Evolutionary conservation across 768 basidiomycete genomes (phyloP), one percentile per base, ranked within the genome.

Genomic region (Trametes elegans): DNA sequence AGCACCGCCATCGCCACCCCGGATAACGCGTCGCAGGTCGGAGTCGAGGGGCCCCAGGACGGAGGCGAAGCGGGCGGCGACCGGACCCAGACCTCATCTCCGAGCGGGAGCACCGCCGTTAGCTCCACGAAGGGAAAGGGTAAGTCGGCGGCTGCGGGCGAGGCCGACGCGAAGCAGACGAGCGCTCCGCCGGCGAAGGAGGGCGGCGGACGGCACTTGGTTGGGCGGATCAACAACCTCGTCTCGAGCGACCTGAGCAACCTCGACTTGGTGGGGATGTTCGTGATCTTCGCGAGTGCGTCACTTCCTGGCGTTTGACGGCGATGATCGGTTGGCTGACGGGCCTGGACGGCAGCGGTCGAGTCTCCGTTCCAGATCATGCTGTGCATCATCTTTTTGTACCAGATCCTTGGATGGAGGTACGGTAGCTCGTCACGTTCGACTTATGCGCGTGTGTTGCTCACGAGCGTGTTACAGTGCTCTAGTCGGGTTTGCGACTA

Each of bases 151-250:
- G 26, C 41, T 7, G 41, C 45, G 3, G 46, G 27, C n/a, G 18
- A 10, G 18, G 6, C 35, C 35, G 11, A 9, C 11, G 38, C 18
- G n/a, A 39, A 43, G 26, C 24, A 23, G 13, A 14, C 53, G 31
- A 13, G 6, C 13, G 5, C 59, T 14, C 48, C 19, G 44, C 47
- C 21, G 23, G 36, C 41, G 3, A 42, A 58, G 35, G 70, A 23
- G 26, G 26, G 13, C 69, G 39, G 66, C 70, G 11, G 71, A 68
- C 9, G 84, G 85, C 63, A 32, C 40, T 68, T 88, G 18, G 79
- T 83, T 31, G 89, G 90, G 11, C 87, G 82, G 64, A 84, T 92
- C 65, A 91, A 87, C 66, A 91, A 89, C 51, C 70, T 90, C 7
- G 80, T 88, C 29, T 83, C 87, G 9, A 82, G 83, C 5, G 87